These are phyloP conservation scores for Penicillium samsonianum DNA, from an alignment of 495 filamentous ascomycete genomes.

Conservation along the genomic window DNA sequence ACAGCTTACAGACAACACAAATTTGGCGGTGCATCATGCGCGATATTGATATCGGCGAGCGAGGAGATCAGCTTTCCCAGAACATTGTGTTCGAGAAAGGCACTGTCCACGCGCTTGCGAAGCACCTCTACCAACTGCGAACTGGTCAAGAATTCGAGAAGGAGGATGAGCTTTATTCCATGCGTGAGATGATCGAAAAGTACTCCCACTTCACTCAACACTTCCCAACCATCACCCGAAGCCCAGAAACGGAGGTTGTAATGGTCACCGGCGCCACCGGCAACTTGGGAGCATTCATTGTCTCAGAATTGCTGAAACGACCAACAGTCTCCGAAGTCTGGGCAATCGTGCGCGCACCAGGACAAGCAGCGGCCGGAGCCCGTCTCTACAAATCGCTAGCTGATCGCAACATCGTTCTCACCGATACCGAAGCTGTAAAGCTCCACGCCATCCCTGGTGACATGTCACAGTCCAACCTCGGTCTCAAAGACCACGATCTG, in stretches of 20 bases:
- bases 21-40: constrained; percentile 45
- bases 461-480: constrained; percentile 43
- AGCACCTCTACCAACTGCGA: constrained; percentile 27
- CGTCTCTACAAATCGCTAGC: constrained; percentile 25
- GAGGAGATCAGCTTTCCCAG: constrained; percentile 37
- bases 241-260: constrained; percentile 22
- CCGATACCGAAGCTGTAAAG: constrained; percentile 22
- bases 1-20: constrained; percentile 54
- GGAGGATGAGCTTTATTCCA: constrained; percentile 33
- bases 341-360: constrained; percentile 58
- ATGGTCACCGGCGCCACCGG: constrained; percentile 64
- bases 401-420: constrained; percentile 25
- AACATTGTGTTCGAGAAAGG: constrained; percentile 53
- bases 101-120: constrained; percentile 38
- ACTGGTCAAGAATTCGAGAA: constrained; percentile 25
- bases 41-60: constrained; percentile 31
- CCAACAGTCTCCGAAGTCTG: constrained; percentile 45
- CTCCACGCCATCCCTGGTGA: constrained; percentile 27
- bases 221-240: constrained; percentile 19
- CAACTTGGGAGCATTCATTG: constrained; percentile 58
- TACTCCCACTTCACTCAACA: constrained; percentile 43
- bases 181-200: constrained; percentile 41
- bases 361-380: constrained; percentile 26
- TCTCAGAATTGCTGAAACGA: constrained; percentile 41
- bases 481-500: constrained; percentile 42